Percentiles rank a stretch among this genome's conserved stretches.
Conservation (phyloP, 192 early-diverging fungal species). For the Mycoemilia scoparia region DNA sequence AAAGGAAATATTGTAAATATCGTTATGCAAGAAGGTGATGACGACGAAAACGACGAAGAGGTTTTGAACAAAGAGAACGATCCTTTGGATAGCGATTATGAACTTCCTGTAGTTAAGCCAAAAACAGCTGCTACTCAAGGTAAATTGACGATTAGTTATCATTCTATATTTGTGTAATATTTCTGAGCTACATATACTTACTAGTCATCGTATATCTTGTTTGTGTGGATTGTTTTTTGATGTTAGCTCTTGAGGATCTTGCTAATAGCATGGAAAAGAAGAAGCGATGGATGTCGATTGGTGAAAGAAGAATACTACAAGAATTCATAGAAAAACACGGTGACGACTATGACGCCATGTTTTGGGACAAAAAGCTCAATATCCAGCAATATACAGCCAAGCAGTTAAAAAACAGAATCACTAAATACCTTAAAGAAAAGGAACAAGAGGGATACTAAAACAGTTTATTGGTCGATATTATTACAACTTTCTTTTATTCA, state of each 20-base stretch:
- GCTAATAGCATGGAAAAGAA: slow-evolving; percentile 19
- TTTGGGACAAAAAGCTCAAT: slow-evolving; percentile 56
- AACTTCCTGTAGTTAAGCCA: slow-evolving; percentile 23
- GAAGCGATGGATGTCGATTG: slow-evolving; percentile 33
- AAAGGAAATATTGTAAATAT: slow-evolving; percentile 52
- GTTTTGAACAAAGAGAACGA: too few relatives aligned
- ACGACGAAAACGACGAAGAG: slow-evolving; percentile 3
- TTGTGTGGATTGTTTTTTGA: too few relatives aligned
- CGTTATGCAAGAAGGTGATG: slow-evolving; percentile 37
- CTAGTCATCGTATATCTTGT: too few relatives aligned
- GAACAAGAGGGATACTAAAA: slow-evolving; percentile 6
- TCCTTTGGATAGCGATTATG: slow-evolving; percentile 27
- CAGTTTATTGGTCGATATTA: too few relatives aligned
- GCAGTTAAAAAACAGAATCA: slow-evolving; percentile 42
- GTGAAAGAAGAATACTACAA: slow-evolving; percentile 36
- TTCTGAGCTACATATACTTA: background rate
- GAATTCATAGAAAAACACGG: slow-evolving; percentile 49
- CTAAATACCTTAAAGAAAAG: slow-evolving; percentile 22
- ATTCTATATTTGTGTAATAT: too few relatives aligned
- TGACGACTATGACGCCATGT: slow-evolving; percentile 57
- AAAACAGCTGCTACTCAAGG: slow-evolving; percentile 40
- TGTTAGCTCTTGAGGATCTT: slow-evolving; percentile 32
- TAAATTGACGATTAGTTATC: slow-evolving; percentile 3
- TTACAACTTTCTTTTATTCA: slow-evolving; percentile 4
- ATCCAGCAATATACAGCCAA: slow-evolving; percentile 43